Evolutionary conservation across 78 protist species (phyloP), one percentile per base, ranked within the genome.

Genomic region (Dictyostelium citrinum): DNA sequence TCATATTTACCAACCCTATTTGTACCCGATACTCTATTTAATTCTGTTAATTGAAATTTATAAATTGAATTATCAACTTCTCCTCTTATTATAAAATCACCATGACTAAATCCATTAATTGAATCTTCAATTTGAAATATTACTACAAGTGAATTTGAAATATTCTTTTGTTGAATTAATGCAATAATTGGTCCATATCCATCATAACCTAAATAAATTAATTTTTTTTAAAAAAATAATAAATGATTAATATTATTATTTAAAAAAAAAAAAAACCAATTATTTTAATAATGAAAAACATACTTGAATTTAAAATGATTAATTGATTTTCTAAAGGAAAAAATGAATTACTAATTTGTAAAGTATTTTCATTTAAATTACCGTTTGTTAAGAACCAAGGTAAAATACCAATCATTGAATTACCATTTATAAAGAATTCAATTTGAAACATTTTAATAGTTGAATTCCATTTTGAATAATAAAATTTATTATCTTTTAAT

Each of bases 21-120:
- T 24, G 11, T n/a, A 64, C 20, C 72, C 7, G 3, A 27, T n/a
- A 20, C 24, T 24, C 31, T n/a, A 64, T 64, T 12, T 4, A 27
- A 64, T 11, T n/a, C 72, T 3, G 35, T 24, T 24, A 64, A 11
- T 22, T 64, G 16, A 16, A 33, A 10, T 31, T 29, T 29, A 33
- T 70, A 31, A 16, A 70, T 70, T 33, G 77, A 70, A 33, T 70
- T 27, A 70, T 70, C 77, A 5, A 33, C 33, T 33, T 29, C 37
- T 29, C 77, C 77, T 70, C 45, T 70, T 12, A 70, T 14, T 16
- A 33, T 33, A 33, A 70, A 9, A 33, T 33, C 37, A 70, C 77
- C 77, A 70, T 70, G 24, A 33, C 77, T 70, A 70, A 70, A 70
- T 27, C 77, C 77, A 70, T 70, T 70, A 70, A 70, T 70, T 70